Percentiles rank a stretch among this genome's conserved stretches.
These are phyloP conservation scores for Talaromyces borbonicus DNA, from an alignment of 495 filamentous ascomycete species.

Conservation along the genomic window DNA sequence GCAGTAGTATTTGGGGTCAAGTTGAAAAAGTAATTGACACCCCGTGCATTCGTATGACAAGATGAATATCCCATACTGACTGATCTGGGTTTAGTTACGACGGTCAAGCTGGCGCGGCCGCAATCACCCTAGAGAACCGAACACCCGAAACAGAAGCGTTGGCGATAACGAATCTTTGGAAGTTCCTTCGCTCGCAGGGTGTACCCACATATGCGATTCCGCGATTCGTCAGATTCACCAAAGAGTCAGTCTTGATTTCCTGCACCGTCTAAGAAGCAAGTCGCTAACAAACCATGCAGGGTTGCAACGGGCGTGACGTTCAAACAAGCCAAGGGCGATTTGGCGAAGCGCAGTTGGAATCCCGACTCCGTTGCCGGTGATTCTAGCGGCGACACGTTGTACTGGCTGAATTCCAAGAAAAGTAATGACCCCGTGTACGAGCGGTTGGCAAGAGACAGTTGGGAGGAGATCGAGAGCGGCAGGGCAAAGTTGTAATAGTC, in stretches of 20 bases:
- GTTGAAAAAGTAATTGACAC: conserved; percentile 23
- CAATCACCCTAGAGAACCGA: conserved; percentile 33
- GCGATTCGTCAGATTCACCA: conserved; percentile 37
- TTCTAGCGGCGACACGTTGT: conserved; percentile 33
- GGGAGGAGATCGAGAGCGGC: conserved; percentile 36
- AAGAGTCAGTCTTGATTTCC: conserved; percentile 28
- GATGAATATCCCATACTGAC: not conserved
- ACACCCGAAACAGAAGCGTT: conserved; percentile 20
- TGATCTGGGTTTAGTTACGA: conserved; percentile 29
- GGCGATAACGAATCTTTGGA: conserved; percentile 29
- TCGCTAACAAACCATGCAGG: conserved; percentile 14
- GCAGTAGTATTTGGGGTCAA: conserved; percentile 44
- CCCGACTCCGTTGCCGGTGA: conserved; percentile 21
- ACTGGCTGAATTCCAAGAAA: conserved; percentile 30
- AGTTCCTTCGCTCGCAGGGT: conserved; percentile 35
- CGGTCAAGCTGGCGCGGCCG: conserved; percentile 42
- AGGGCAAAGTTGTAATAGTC: conserved; percentile 32
- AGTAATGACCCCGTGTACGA: conserved; percentile 26
- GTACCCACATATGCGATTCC: conserved; percentile 42
- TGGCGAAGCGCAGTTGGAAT: conserved; percentile 38
- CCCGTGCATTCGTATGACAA: not conserved
- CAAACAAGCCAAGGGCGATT: conserved; percentile 41
- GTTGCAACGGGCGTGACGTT: conserved; percentile 42
- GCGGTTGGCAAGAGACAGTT: conserved; percentile 27
- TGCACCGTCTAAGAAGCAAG: not conserved